phyloP scores from a whole-genome alignment of 2,329 filamentous ascomycete genomes.

The Pestalotiopsis sp. region DNA sequence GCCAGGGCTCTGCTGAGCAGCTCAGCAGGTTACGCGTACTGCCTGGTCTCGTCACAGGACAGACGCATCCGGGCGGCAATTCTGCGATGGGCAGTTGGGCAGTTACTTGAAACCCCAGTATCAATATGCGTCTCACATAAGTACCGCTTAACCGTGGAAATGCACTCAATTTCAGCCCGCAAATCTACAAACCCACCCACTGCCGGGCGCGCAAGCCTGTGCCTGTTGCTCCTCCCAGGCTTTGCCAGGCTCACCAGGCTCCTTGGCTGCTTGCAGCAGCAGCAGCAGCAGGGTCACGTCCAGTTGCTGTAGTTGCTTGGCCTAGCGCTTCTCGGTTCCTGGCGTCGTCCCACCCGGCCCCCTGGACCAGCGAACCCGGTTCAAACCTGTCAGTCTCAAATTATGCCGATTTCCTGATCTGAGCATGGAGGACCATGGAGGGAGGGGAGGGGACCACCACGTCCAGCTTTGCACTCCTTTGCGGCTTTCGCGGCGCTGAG shows the following conservation, averaged over 20 bases:
- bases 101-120: conserved; percentile 12
- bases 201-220: not conserved
- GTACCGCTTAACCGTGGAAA: conserved; percentile 1
- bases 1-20: not conserved
- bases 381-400: conserved; percentile 17
- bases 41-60: not conserved
- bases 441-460: not conserved
- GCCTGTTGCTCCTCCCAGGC: not conserved
- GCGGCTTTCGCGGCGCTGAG: conserved; percentile 11
- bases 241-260: not conserved
- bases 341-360: conserved; percentile 2
- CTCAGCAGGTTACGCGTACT: not conserved
- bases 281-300: not conserved
- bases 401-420: conserved; percentile 22
- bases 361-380: conserved; percentile 15
- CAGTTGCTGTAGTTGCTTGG: not conserved
- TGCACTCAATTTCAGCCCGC: conserved; percentile 10
- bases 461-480: not conserved
- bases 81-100: conserved; percentile 9
- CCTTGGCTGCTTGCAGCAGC: not conserved
- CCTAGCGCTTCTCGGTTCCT: conserved; percentile 13
- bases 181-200: conserved; percentile 4
- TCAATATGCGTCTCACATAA: conserved; percentile 14
- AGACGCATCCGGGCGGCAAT: conserved; percentile 2
- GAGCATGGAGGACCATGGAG: not conserved